Conservation (phyloP, 2,329 filamentous ascomycete species). For the Apiospora arundinis region DNA sequence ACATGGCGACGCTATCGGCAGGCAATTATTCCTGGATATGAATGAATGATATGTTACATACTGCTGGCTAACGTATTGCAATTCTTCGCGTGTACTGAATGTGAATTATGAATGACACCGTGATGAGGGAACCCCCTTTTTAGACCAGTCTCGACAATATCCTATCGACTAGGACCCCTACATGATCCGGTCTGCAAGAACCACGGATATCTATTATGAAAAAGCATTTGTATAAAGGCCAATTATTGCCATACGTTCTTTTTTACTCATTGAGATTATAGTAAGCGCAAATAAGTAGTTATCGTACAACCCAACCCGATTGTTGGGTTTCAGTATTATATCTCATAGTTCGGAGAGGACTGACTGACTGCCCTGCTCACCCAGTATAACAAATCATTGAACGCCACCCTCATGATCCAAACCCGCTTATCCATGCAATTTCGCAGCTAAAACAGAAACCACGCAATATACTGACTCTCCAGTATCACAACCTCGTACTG, state of each 20-base stretch:
- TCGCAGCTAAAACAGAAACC: neutral
- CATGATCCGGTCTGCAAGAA: neutral
- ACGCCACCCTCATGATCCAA: slow-evolving; percentile 4
- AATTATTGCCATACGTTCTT: neutral
- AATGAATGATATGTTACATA: neutral
- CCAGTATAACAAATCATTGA: neutral
- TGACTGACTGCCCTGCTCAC: neutral
- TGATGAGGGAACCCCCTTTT: neutral
- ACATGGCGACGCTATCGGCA: no score
- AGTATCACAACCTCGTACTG: neutral
- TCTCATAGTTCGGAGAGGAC: neutral
- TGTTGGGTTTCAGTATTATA: neutral
- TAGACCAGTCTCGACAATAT: neutral
- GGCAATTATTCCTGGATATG: no score
- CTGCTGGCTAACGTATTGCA: neutral
- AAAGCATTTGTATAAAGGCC: neutral
- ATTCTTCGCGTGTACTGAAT: neutral
- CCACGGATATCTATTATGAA: neutral
- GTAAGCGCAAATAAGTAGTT: neutral
- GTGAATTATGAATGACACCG: no score
- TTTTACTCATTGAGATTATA: neutral
- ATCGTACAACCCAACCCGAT: neutral
- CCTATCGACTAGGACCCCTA: neutral
- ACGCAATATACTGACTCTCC: neutral
- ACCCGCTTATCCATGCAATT: neutral